These are phyloP conservation scores for Penicillium paxilli DNA, from an alignment of 495 filamentous ascomycete species.

Conservation along the genomic window DNA sequence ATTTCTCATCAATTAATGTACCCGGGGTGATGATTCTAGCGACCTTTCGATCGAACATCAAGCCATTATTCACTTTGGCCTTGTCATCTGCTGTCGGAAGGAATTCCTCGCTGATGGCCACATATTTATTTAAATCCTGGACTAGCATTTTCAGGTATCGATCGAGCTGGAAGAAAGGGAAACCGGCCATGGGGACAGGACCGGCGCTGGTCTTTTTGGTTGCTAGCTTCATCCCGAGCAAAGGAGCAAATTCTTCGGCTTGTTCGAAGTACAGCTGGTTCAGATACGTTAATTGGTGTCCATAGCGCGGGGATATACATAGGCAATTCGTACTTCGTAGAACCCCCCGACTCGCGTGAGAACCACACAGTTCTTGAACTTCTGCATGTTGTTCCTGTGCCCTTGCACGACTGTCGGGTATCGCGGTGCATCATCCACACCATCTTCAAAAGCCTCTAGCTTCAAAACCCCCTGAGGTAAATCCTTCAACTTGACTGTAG, in stretches of 20 bases:
- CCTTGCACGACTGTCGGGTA: conserved; percentile 91
- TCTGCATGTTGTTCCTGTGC: conserved; percentile 85
- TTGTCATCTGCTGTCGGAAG: conserved; percentile 64
- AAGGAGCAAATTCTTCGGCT: conserved; percentile 81
- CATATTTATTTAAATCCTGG: conserved; percentile 82
- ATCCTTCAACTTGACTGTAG: conserved; percentile 60
- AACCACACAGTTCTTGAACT: conserved; percentile 84
- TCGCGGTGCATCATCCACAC: conserved; percentile 52
- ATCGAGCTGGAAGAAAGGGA: conserved; percentile 89
- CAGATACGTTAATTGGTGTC: conserved; percentile 2
- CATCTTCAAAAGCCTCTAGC: conserved; percentile 44
- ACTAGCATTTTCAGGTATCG: conserved; percentile 90
- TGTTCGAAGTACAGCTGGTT: conserved; percentile 83
- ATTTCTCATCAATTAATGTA: conserved; percentile 95
- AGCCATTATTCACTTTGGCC: conserved; percentile 69
- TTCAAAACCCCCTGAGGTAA: conserved; percentile 62
- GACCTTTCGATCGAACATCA: conserved; percentile 81
- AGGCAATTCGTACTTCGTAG: conserved; percentile 65
- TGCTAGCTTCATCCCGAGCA: conserved; percentile 87
- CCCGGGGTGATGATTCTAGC: conserved; percentile 89
- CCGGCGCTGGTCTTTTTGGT: conserved; percentile 73
- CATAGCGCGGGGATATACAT: background rate
- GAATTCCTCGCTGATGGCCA: conserved; percentile 94
- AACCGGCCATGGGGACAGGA: conserved; percentile 86
- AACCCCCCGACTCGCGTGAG: conserved; percentile 91